Base-by-base conservation (phyloP, 768 basidiomycete species). In the Rossbeevera mucosa region DNA sequence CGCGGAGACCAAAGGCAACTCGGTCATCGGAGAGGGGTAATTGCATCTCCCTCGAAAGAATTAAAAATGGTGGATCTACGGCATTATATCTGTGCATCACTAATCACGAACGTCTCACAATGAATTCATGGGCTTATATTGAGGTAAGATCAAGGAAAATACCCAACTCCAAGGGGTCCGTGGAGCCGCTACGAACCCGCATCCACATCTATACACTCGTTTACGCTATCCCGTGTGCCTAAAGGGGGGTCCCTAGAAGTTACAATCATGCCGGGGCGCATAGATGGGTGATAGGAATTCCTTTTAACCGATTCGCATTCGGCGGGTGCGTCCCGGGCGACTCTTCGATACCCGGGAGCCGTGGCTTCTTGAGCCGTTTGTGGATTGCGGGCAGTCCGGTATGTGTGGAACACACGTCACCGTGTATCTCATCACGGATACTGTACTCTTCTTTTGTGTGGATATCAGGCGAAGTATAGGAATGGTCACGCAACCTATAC, bases 1-100 rank as follows among this genome's bases (percentile, higher is more conserved):
- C 66, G 64, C 66, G 66, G 66, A 68, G 66, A 66, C 68, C 64
- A 55, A 68, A 60, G 54, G 18, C 11, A 38, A 31, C 38, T 7
- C 28, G n/a, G 20, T 44, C 44, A 18, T 26, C 11, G 36, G 8
- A 41, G 42, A 20, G 36, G 36, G 54, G 53, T 9, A 57, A 51
- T 48, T 11, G 43, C 25, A 55, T 50, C 54, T 40, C 53, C 46
- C 47, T 33, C 21, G 33, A 14, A 11, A 18, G 5, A 9, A 11
- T 38, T 38, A 18, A 38, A 18, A 38, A 38, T 5, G 18, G 36
- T 38, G 18, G 36, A 38, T 38, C 36, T n/a, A 36, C 33, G 33
- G n/a, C n/a, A 36, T 36, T n/a, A 36, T 26, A 26, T 9, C n/a
- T 18, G 18, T 38, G 5, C 25, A 3, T 21, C 38, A 30, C 44